Conservation (phyloP, 768 basidiomycete genomes). For the Leccinum ochraceum region DNA sequence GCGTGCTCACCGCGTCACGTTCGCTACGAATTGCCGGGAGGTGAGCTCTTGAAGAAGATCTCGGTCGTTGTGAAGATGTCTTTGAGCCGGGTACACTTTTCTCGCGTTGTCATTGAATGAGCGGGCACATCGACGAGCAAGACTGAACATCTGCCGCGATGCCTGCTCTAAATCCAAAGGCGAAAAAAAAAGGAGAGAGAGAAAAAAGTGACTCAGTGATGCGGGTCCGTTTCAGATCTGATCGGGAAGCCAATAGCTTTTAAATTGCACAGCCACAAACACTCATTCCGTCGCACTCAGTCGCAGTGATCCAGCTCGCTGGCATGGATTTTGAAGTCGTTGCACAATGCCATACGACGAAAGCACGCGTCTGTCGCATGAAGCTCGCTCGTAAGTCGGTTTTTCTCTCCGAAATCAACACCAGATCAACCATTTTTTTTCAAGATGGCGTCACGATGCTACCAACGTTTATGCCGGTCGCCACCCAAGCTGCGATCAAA, state of each 20-base stretch:
- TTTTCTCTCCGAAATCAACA: slow-evolving; percentile 7
- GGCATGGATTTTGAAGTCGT: slow-evolving; percentile 81
- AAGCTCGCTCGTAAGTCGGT: slow-evolving; percentile 65
- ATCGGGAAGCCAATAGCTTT: slow-evolving; percentile 5
- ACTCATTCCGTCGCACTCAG: not conserved
- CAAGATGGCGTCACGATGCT: slow-evolving; percentile 79
- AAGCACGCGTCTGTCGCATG: slow-evolving; percentile 85
- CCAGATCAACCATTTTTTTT: slow-evolving; percentile 3
- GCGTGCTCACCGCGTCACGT: slow-evolving; percentile 37
- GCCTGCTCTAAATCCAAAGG: not conserved
- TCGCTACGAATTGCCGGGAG: slow-evolving; percentile 35
- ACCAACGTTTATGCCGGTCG: slow-evolving; percentile 93
- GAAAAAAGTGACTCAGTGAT: not conserved
- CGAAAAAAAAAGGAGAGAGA: not conserved
- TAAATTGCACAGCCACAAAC: slow-evolving; percentile 17
- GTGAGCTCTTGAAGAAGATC: slow-evolving; percentile 36
- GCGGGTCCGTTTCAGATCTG: not conserved
- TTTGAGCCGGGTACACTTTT: not conserved
- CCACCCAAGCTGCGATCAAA: slow-evolving; percentile 91
- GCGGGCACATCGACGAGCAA: slow-evolving; percentile 20
- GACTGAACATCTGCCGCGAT: slow-evolving; percentile 22
- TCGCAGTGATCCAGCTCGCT: not conserved
- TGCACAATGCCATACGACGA: slow-evolving; percentile 78
- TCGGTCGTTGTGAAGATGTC: slow-evolving; percentile 21
- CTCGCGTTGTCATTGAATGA: slow-evolving; percentile 1